These are phyloP conservation scores for Colletotrichum graminicola DNA, from an alignment of 2,329 filamentous ascomycete species.

Conservation along the genomic window DNA sequence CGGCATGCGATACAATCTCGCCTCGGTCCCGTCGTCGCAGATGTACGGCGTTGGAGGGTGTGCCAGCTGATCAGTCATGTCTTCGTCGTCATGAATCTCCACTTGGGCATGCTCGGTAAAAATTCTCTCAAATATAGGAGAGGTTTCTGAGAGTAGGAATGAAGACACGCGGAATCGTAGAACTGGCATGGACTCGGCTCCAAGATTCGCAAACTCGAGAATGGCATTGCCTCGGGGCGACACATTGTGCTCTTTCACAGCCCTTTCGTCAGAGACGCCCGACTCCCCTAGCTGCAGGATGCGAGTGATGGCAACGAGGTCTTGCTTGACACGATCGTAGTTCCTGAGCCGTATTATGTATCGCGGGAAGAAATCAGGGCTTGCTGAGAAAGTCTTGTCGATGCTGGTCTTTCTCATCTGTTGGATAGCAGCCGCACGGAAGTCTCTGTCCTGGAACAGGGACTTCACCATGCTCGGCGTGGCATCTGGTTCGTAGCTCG, in stretches of 20 bases:
- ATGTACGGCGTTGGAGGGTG: slow-evolving; percentile 52
- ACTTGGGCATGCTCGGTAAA: slow-evolving; percentile 51
- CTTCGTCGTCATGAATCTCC: slow-evolving; percentile 52
- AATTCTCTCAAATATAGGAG: slow-evolving; percentile 64
- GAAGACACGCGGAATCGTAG: slow-evolving; percentile 66
- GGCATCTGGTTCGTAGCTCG: slow-evolving; percentile 58
- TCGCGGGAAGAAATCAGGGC: slow-evolving; percentile 57
- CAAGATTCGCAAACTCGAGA: slow-evolving; percentile 63
- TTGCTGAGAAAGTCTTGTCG: slow-evolving; percentile 57
- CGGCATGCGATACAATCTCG: slow-evolving; percentile 65
- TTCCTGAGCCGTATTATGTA: slow-evolving; percentile 63
- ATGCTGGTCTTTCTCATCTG: slow-evolving; percentile 62
- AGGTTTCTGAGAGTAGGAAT: slow-evolving; percentile 62
- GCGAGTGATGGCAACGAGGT: slow-evolving; percentile 55
- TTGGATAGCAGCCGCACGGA: slow-evolving; percentile 57
- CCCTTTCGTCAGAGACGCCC: slow-evolving; percentile 54
- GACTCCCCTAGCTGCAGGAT: slow-evolving; percentile 57
- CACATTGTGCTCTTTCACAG: slow-evolving; percentile 58
- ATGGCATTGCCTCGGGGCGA: slow-evolving; percentile 61
- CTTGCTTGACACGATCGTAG: slow-evolving; percentile 59
- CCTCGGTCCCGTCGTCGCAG: slow-evolving; percentile 59
- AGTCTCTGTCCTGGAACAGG: slow-evolving; percentile 57
- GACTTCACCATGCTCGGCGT: slow-evolving; percentile 58
- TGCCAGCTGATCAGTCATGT: slow-evolving; percentile 53
- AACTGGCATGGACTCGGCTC: slow-evolving; percentile 53